Base-by-base conservation (phyloP, 495 filamentous ascomycete genomes). In the Neurospora sp. region DNA sequence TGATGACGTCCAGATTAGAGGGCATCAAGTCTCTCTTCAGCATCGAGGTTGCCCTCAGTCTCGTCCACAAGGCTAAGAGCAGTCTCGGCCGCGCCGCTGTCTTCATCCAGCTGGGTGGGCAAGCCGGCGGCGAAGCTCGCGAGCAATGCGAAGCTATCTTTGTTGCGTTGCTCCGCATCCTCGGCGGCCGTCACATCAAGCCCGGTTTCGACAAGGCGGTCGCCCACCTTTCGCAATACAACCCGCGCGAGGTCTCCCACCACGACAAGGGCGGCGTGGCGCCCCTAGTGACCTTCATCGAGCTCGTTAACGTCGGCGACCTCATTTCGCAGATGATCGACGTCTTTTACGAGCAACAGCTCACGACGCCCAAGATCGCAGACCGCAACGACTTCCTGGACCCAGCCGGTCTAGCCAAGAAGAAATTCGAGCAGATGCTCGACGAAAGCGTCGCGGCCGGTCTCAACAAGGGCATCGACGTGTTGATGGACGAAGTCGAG, bases 301-400 rank as follows among this genome's bases (percentile, higher is more conserved):
- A 99, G 80, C 87, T 99, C 70, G 96, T 98, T 77, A 98, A 98
- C 78, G 94, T 99, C 4, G 96, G 96, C 70, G 96, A 99, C 81
- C 87, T 99, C 20, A 99, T 99, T 74, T 91, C 96, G 69, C 96
- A 99, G 78, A 99, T 99, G 96, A 88, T 99, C 71, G 96, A 99
- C 77, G 94, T 99, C 22, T 99, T 99, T 82, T 99, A 97, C 81
- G 92, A 96, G 80, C 94, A 97, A 78, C 95, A 98, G 79, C 86
- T 99, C 41, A 90, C 93, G 7, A 89, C 89, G 0, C 86, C 89
- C 4, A 92, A 92, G 74, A 89, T 99, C 69, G 91, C 91, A 14
- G 95, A 99, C 77, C 89, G 92, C 31, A 94, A 96, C 76, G 96
- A 99, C 81, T 99, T 98, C 77, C 83, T 99, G 41, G 93, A 96